Evolutionary conservation across 495 filamentous ascomycete species (phyloP), one percentile per base, ranked within the genome.

Genomic region (Amniculicola lignicola): DNA sequence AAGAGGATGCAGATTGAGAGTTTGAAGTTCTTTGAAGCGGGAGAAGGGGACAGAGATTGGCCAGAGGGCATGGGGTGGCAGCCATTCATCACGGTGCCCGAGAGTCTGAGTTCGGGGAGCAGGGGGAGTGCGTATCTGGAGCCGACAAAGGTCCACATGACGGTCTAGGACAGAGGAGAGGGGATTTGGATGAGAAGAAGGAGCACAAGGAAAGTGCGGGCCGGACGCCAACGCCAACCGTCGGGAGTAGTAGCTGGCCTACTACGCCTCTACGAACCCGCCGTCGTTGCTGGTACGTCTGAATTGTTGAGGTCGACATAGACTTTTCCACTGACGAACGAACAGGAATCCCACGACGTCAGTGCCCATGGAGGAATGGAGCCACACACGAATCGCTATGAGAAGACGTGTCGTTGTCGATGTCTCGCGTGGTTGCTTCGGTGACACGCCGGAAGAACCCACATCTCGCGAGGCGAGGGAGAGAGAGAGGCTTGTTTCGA

Each of bases 61-160:
- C 39, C 37, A 31, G 54, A 46, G 1, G 35, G 29, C 16, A 49
- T 51, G n/a, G 28, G 54, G 21, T 61, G 58, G 58, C 25, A 56
- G 15, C 51, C 51, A 1, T 61, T 61, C 25, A 61, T 61, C 18
- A 61, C 58, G 7, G 58, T 61, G 19, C 58, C 58, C 6, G 58
- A 18, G 1, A 41, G 27, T 11, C 37, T 61, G 38, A 60, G 33
- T 38, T 56, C 52, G 52, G 37, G 44, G 1, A 29, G 35, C 11
- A 39, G 57, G 24, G 57, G 36, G 1, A 29, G 19, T n/a, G 50
- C 36, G 16, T 29, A 25, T 41, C 14, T 54, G 42, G 57, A 60
- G 42, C 40, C 50, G 12, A 12, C 4, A 27, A 11, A 43, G 3
- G 42, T 50, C 24, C 24, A 41, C 18, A 23, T 18, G 14, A 60